phyloP scores from a whole-genome alignment of 2,329 filamentous ascomycete species.

The Zymoseptoria ardabiliae region DNA sequence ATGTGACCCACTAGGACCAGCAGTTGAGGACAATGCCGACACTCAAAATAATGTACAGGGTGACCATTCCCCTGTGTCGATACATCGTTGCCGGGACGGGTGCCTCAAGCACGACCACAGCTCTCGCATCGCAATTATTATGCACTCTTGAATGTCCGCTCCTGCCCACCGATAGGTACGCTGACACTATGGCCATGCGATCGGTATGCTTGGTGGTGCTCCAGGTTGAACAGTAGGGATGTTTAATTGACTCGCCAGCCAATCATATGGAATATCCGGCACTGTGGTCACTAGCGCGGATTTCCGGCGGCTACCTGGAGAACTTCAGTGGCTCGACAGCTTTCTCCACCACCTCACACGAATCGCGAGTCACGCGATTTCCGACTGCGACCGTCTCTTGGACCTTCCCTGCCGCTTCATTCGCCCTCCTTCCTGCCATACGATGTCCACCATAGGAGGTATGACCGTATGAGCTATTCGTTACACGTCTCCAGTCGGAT shows the following conservation, averaged over 20 bases:
- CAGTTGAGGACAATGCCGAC: no score
- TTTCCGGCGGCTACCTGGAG: not conserved
- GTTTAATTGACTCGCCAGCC: not conserved
- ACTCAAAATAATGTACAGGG: no score
- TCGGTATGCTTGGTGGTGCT: not conserved
- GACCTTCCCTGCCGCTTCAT: not conserved
- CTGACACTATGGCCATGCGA: not conserved
- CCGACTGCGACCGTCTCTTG: not conserved
- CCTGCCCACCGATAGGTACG: no score
- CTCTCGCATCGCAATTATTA: no score
- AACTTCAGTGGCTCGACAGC: not conserved
- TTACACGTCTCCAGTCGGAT: not conserved
- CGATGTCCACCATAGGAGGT: not conserved
- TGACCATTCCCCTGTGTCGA: no score
- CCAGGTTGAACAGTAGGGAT: not conserved
- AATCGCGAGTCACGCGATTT: not conserved
- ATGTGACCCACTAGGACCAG: no score
- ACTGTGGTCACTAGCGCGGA: not conserved
- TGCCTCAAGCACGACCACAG: no score
- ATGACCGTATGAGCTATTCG: not conserved
- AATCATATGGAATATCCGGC: not conserved
- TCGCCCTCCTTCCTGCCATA: not conserved
- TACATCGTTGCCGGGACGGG: no score
- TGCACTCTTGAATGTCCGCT: no score
- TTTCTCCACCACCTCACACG: not conserved